Base-by-base conservation (phyloP, 306 rosid genomes). In the Canavalia ensiformis region DNA sequence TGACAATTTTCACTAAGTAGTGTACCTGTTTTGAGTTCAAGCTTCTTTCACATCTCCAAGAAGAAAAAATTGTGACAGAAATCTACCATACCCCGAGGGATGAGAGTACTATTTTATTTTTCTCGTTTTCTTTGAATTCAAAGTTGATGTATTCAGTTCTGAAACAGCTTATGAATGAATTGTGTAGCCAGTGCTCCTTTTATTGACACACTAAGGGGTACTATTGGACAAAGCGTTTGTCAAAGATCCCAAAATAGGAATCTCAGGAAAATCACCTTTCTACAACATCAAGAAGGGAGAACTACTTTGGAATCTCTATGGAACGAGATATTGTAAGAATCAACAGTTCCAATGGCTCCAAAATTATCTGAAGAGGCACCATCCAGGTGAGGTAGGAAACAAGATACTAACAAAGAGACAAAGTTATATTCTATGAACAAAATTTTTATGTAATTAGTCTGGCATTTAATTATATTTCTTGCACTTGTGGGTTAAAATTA, bases 331-430 rank as follows among this genome's bases (percentile, higher is more conserved):
- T 46, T 41, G 44, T 63, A 68, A 10, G 77, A 79, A 50, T 56
- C 37, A 55, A 65, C 60, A 75, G 13, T 81, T 66, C 25, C 33
- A 76, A 2, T 80, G 89, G 64, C 81, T 80, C 79, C 65, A 64
- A 79, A 64, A 59, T 68, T 52, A 76, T 30, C 62, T 73, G 68
- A 81, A 63, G 84, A 81, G 87, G 79, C 59, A 75, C 31, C 39
- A 64, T 86, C 47, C 85, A 49, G 74, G 78, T 46, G 67, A 75
- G 72, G 75, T 44, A n/a, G 34, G 42, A 79, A 71, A 33, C 46
- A 63, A 39, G 68, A 68, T 49, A 66, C 75, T 45, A 69, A 75
- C 72, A 76, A 62, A 75, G 54, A 6, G 84, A 63, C 77, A 86
- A 74, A 83, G 13, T 4, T 67, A 0, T 8, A 46, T 11, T 39